Base-by-base conservation (phyloP, 352 stramenopile genomes). In the Phytopythium aichiense region DNA sequence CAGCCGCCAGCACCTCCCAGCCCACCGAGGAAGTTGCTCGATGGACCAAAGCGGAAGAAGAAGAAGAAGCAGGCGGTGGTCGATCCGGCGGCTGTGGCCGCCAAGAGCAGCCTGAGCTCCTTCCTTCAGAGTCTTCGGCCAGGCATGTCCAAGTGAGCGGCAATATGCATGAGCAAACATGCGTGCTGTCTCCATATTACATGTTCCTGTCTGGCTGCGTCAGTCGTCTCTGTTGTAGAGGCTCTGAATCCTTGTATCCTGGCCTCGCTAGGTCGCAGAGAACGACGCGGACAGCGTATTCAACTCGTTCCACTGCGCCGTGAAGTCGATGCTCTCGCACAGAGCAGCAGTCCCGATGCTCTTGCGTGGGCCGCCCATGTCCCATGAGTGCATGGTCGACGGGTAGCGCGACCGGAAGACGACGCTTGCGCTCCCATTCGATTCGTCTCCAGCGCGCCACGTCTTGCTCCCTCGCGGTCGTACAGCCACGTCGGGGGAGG, bases 31-130 rank as follows among this genome's bases (percentile, higher is more conserved):
- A 90, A 88, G 61, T 66, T 94, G 33, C 64, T 94, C 7, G 86
- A 94, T 42, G 76, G 73, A 30, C 74, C 76, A 2, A 88, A 84
- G 58, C 73, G 76, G 50, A 84, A 86, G 63, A 91, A 91, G 60
- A 92, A 92, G 61, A 89, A 88, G 38, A 80, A 84, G 58, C 74
- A 74, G 33, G 2, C 31, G 4, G 62, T 62, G 8, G 54, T 67
- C 0, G 64, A 86, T 45, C 65, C 75, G 11, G 77, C 79, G 4
- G 64, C 72, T 2, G 56, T 66, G 0, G 76, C 80, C 52, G 83
- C 88, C 22, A 89, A 92, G 64, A 91, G 72, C 66, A 87, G 63
- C 23, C 58, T 92, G 22, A 87, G 66, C 59, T 85, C 83, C 3
- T 89, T 92, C 40, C 61, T 92, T 12, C 66, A 77, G 56, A 81